These are phyloP conservation scores for Plenodomus tracheiphilus DNA, from an alignment of 2,329 filamentous ascomycete genomes.

Conservation along the genomic window DNA sequence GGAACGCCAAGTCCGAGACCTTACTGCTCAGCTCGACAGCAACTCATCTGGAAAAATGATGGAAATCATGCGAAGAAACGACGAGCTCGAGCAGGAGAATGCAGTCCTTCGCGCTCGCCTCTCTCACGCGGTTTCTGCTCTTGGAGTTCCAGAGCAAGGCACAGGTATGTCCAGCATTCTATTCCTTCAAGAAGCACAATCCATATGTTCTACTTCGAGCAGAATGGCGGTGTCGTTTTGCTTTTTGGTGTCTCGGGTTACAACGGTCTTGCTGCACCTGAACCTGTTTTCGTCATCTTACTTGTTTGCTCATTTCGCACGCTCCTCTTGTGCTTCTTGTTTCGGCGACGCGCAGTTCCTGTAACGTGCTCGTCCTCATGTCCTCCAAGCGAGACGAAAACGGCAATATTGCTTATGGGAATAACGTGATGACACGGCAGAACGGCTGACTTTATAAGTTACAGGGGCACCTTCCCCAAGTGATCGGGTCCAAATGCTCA, in stretches of 20 bases:
- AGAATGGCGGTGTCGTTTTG: constrained; percentile 19
- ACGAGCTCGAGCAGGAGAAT: constrained; percentile 60
- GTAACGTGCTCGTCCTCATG: constrained; percentile 17
- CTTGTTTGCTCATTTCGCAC: constrained; percentile 10
- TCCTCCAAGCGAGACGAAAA: constrained; percentile 8
- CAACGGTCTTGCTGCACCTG: constrained; percentile 28
- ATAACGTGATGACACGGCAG: constrained; percentile 24
- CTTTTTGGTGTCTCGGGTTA: constrained; percentile 34
- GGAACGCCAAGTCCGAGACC: constrained; percentile 58
- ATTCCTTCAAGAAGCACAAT: constrained; percentile 26
- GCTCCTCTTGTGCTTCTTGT: constrained; percentile 16
- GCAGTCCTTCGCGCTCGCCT: constrained; percentile 56
- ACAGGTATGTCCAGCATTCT: constrained; percentile 38
- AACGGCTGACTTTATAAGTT: constrained; percentile 18
- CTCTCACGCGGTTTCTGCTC: constrained; percentile 48
- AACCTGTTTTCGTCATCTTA: constrained; percentile 24
- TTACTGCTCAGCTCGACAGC: constrained; percentile 53
- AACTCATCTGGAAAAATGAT: constrained; percentile 52
- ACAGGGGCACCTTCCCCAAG: constrained; percentile 44
- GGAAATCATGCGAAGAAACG: constrained; percentile 57
- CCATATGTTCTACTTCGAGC: constrained; percentile 26
- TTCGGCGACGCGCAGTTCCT: constrained; percentile 32
- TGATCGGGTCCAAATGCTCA: constrained; percentile 45
- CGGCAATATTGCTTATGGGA: constrained; percentile 6
- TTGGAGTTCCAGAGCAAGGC: constrained; percentile 41